These are phyloP conservation scores for Scenedesmus sp. DNA, from an alignment of 163 green algal genomes.

Conservation along the genomic window DNA sequence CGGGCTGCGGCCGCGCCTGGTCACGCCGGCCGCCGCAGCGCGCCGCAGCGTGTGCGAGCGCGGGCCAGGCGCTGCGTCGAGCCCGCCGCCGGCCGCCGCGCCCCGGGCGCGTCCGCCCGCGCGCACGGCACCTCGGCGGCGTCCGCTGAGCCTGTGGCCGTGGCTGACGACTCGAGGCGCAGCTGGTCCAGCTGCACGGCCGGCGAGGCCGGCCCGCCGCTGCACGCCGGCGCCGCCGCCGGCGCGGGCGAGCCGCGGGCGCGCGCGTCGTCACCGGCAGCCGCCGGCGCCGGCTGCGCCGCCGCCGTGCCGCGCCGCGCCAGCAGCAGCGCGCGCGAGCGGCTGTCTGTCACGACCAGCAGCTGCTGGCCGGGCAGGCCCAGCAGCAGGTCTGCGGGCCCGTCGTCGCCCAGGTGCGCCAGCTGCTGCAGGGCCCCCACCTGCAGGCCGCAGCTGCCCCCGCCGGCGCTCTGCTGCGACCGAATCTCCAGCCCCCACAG, in stretches of 20 bases:
- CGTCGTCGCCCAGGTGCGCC: too few relatives aligned
- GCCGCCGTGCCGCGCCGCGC: neutral
- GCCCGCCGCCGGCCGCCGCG: too few relatives aligned
- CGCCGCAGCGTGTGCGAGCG: too few relatives aligned
- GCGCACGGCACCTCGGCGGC: too few relatives aligned
- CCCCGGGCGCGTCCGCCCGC: too few relatives aligned
- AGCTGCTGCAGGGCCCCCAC: too few relatives aligned
- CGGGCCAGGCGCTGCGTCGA: too few relatives aligned
- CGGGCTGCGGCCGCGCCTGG: neutral
- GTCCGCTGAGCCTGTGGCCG: too few relatives aligned
- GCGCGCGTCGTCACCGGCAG: neutral
- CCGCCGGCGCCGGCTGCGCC: neutral
- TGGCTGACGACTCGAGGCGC: neutral
- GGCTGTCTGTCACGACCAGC: neutral
- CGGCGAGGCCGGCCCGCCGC: neutral
- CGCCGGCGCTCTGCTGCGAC: too few relatives aligned
- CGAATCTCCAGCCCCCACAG: too few relatives aligned
- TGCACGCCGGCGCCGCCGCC: neutral
- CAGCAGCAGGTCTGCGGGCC: neutral
- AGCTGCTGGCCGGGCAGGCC: slow-evolving; percentile 18
- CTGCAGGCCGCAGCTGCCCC: too few relatives aligned
- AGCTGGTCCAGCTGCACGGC: neutral
- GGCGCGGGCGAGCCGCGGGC: neutral
- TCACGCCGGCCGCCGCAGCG: neutral
- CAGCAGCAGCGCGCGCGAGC: neutral